Conservation (phyloP, 192 early-diverging fungal genomes). For the Diversispora eburnea region DNA sequence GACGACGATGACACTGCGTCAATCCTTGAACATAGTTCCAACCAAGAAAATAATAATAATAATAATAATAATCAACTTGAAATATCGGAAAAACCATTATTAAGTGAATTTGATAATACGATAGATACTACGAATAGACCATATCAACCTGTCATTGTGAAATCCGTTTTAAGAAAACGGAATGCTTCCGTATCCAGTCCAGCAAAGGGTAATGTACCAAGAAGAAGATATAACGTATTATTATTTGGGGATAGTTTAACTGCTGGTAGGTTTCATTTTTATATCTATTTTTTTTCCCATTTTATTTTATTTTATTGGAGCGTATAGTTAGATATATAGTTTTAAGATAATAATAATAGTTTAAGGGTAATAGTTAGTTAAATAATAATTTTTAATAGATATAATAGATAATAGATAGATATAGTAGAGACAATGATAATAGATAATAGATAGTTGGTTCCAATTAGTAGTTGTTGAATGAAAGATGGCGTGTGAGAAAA, state of each 20-base stretch:
- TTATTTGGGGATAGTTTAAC: conserved; percentile 28
- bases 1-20: conserved; percentile 13
- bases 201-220: background rate
- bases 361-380: too few relatives aligned
- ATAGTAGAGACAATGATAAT: too few relatives aligned
- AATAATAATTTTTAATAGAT: too few relatives aligned
- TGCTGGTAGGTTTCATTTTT: conserved; percentile 16
- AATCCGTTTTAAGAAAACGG: conserved; percentile 18
- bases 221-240: conserved; percentile 23
- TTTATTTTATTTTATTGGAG: too few relatives aligned
- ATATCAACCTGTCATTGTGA: conserved; percentile 12
- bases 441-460: too few relatives aligned
- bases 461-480: too few relatives aligned
- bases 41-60: too few relatives aligned
- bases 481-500: too few relatives aligned
- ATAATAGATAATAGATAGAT: too few relatives aligned
- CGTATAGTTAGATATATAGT: background rate
- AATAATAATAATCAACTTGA: background rate
- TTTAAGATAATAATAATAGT: background rate
- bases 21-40: background rate
- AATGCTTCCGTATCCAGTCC: background rate
- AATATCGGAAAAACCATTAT: conserved; percentile 22
- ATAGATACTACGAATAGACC: background rate
- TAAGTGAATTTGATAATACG: background rate
- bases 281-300: too few relatives aligned